Conservation (phyloP, 1,284 basidiomycete species). For the Thelephora terrestris region DNA sequence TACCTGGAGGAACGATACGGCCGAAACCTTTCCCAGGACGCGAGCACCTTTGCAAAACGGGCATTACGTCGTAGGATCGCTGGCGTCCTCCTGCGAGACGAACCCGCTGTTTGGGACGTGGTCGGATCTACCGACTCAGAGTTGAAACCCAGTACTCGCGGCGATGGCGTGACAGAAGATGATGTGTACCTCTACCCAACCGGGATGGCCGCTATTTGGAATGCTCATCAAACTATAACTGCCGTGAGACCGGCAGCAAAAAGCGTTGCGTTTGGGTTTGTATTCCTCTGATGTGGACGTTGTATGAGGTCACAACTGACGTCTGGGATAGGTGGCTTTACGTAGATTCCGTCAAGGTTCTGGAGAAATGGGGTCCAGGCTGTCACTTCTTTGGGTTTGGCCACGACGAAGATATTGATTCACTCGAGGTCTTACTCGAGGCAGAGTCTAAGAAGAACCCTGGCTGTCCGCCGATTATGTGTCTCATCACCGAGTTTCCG, state of each 20-base stretch:
- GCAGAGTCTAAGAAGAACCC: slow-evolving; percentile 31
- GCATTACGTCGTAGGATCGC: slow-evolving; percentile 85
- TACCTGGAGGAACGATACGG: slow-evolving; percentile 95
- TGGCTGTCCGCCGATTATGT: slow-evolving; percentile 41
- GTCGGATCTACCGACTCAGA: slow-evolving; percentile 38
- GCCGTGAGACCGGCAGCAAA: slow-evolving; percentile 50
- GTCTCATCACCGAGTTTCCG: slow-evolving; percentile 84
- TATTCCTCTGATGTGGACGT: slow-evolving; percentile 4
- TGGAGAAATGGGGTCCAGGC: slow-evolving; percentile 96
- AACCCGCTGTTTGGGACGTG: slow-evolving; percentile 27
- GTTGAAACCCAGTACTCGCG: slow-evolving; percentile 49
- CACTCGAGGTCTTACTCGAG: slow-evolving; percentile 58
- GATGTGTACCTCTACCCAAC: slow-evolving; percentile 85
- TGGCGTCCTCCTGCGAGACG: slow-evolving; percentile 68
- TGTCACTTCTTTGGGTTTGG: slow-evolving; percentile 88
- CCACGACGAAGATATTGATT: slow-evolving; percentile 64
- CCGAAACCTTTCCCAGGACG: slow-evolving; percentile 75
- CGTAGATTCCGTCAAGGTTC: slow-evolving; percentile 93
- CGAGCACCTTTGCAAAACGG: slow-evolving; percentile 73
- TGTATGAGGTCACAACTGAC: slow-evolving; percentile 3
- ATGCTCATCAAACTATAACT: slow-evolving; percentile 70
- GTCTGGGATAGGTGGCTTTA: slow-evolving; percentile 75
- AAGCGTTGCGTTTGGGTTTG: slow-evolving; percentile 87
- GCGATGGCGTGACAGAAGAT: slow-evolving; percentile 59
- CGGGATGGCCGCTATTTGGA: slow-evolving; percentile 94